Conservation (phyloP, 2,329 filamentous ascomycete species). For the Plectosphaerella plurivora region DNA sequence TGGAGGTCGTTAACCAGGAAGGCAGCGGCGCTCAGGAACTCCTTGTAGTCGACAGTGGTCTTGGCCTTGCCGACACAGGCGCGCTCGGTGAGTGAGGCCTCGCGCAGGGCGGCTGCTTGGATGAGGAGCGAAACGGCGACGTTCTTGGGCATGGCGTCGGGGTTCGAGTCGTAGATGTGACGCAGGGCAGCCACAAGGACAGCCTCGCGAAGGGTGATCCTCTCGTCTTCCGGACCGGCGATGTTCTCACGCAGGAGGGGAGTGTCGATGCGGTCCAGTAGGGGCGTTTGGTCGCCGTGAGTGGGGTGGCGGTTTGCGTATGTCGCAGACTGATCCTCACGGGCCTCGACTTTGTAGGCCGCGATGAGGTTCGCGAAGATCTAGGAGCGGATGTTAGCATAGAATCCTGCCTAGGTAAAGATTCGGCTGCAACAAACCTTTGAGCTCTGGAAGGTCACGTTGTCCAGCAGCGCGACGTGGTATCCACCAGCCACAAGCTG, state of each 20-base stretch:
- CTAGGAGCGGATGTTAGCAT: background rate
- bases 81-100: background rate
- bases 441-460: constrained; percentile 58
- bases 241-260: background rate
- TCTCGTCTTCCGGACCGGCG: background rate
- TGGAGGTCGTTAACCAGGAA: background rate
- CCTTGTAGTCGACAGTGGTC: background rate
- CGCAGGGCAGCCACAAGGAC: constrained; percentile 10
- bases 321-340: background rate
- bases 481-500: constrained; percentile 50
- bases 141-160: too few relatives aligned
- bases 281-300: background rate
- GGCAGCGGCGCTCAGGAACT: background rate
- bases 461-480: constrained; percentile 61
- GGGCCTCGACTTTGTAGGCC: background rate
- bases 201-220: constrained; percentile 13
- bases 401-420: background rate
- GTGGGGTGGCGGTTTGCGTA: too few relatives aligned
- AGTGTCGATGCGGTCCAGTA: background rate
- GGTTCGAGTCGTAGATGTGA: background rate
- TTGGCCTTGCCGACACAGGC: background rate
- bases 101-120: background rate
- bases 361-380: constrained; percentile 1
- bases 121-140: background rate
- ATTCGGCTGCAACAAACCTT: constrained; percentile 37